Base-by-base conservation (phyloP, 2,329 filamentous ascomycete species). In the Botrytis fragariae region DNA sequence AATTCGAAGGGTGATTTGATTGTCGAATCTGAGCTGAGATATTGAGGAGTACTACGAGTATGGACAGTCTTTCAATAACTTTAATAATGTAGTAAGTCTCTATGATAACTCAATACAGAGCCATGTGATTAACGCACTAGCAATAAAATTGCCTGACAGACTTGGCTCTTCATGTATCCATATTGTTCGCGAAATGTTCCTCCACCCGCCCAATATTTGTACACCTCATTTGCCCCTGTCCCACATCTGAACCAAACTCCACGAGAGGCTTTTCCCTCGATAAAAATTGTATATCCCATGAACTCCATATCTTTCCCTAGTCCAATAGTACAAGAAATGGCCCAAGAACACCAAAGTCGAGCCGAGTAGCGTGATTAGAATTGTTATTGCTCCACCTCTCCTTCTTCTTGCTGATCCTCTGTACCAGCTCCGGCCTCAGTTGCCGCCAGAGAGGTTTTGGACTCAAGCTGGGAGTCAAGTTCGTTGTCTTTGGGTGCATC, bases 381-480 rank as follows among this genome's bases (percentile, higher is more conserved):
- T 42, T 44, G n/a, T 42, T 57, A 44, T 59, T 69, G 48, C 65
- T 57, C 65, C n/a, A 69, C 54, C 37, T 59, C 65, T 39, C 65
- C 51, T 59, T 68, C 65, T 44, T 69, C 65, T 25, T 69, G 48
- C 65, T 69, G 48, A 3, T 59, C 48, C 3, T 42, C 65, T 6
- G 51, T 4, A 35, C 37, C 51, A 25, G 22, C 25, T 20, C 3
- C 37, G 22, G 16, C 48, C n/a, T 69, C 65, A 39, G 32, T 20
- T n/a, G 3, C 32, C 0, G 32, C 12, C 29, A 16, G 32, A 39
- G 25, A 25, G 8, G 35, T 57, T 12, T 44, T 42, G 25, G 35
- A n/a, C 12, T 54, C 45, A 42, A 42, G 18, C n/a, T 68, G 35
- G 16, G 25, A 54, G 37, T 29, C 35, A 42, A n/a, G 48, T 42